Percentiles rank a stretch among this genome's conserved stretches.
phyloP scores from a whole-genome alignment of 2,329 filamentous ascomycete species.

The Pseudocercospora ulei region DNA sequence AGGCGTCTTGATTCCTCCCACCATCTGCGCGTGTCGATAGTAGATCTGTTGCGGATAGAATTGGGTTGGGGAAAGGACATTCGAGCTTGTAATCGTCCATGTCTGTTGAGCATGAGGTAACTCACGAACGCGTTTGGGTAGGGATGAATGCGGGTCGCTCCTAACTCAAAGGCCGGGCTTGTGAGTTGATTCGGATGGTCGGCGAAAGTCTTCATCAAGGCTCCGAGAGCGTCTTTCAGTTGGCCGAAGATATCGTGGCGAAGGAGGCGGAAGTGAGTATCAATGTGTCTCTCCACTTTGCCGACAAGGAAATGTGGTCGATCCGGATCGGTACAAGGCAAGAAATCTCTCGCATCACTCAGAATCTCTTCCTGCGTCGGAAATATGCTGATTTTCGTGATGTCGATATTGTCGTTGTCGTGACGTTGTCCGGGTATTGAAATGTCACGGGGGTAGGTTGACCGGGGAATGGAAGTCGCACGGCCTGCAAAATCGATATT shows the following conservation, averaged over 20 bases:
- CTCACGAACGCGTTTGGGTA: too few relatives aligned
- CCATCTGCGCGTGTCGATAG: slow-evolving; percentile 45
- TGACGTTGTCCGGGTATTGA: slow-evolving; percentile 63
- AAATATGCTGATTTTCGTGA: slow-evolving; percentile 52
- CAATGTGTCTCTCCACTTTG: slow-evolving; percentile 46
- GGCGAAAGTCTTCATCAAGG: too few relatives aligned
- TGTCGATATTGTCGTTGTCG: slow-evolving; percentile 60
- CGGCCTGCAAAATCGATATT: too few relatives aligned
- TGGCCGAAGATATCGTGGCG: slow-evolving; percentile 62
- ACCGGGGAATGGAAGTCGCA: too few relatives aligned
- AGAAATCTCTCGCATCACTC: slow-evolving; percentile 10
- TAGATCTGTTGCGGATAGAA: too few relatives aligned
- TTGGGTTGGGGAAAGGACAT: too few relatives aligned
- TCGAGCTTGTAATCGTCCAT: too few relatives aligned
- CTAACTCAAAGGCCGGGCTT: not conserved
- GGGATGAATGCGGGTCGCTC: slow-evolving; percentile 31
- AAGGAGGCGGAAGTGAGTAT: slow-evolving; percentile 62
- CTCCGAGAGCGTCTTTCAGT: slow-evolving; percentile 50
- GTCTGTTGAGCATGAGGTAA: too few relatives aligned
- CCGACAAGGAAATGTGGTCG: slow-evolving; percentile 38
- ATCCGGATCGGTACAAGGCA: slow-evolving; percentile 31
- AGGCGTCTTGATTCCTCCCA: slow-evolving; percentile 46
- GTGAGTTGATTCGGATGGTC: slow-evolving; percentile 12
- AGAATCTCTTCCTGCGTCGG: slow-evolving; percentile 54
- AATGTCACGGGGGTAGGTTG: too few relatives aligned